phyloP scores from a whole-genome alignment of 495 filamentous ascomycete species.

The Neurospora sp. region DNA sequence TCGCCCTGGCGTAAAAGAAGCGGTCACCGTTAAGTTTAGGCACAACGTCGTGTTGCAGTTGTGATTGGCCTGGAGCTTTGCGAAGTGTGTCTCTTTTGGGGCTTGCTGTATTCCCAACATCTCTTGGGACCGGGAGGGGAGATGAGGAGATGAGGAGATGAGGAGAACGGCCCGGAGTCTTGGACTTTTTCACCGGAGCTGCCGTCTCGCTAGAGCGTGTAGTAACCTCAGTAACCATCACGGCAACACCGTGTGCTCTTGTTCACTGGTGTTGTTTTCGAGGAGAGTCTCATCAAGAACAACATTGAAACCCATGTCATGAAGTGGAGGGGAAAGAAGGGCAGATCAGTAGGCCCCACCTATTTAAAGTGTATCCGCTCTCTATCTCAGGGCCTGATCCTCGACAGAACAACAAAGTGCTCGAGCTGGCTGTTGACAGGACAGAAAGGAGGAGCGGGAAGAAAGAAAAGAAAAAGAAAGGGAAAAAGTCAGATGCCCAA shows the following conservation, averaged over 20 bases:
- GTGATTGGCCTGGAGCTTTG: neutral
- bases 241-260: neutral
- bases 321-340: neutral
- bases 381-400: neutral
- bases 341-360: neutral
- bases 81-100: neutral
- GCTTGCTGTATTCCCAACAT: neutral
- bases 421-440: neutral
- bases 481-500: neutral
- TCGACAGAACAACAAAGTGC: neutral
- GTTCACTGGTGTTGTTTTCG: neutral
- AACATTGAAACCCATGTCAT: neutral
- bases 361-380: neutral
- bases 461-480: neutral
- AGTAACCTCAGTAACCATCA: neutral
- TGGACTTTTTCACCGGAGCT: neutral
- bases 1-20: conserved; percentile 9
- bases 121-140: neutral
- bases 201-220: neutral
- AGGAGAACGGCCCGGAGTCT: neutral
- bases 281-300: neutral
- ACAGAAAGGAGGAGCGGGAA: neutral
- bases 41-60: conserved; percentile 20
- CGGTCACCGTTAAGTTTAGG: conserved; percentile 20
- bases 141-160: neutral